These are phyloP conservation scores for Moricandia arvensis DNA, from an alignment of 345 rosid genomes.

Conservation along the genomic window DNA sequence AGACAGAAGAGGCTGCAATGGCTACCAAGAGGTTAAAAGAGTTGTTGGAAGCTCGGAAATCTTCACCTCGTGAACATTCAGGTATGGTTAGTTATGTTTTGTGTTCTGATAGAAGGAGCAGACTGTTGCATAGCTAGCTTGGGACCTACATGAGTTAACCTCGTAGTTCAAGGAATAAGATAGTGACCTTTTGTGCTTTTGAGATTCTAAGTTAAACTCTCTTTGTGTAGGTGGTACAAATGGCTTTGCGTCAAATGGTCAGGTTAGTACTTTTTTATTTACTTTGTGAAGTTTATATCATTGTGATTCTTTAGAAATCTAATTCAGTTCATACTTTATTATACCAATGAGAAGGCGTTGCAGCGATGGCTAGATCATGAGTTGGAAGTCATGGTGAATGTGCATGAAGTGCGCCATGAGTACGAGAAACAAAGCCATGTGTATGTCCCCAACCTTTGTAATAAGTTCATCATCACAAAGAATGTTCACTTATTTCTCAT, in stretches of 20 bases:
- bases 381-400: slow-evolving; percentile 98
- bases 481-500: background rate
- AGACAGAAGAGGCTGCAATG: slow-evolving; percentile 99
- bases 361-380: slow-evolving; percentile 97
- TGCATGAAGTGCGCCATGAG: slow-evolving; percentile 96
- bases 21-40: slow-evolving; percentile 97
- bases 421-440: slow-evolving; percentile 98
- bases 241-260: slow-evolving; percentile 78
- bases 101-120: no score
- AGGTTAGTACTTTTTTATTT: slow-evolving; percentile 45
- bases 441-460: slow-evolving; percentile 47
- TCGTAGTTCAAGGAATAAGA: no score
- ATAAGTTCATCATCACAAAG: background rate
- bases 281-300: slow-evolving; percentile 1
- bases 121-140: no score
- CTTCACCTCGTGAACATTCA: slow-evolving; percentile 70
- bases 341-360: slow-evolving; percentile 87
- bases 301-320: slow-evolving; percentile 6
- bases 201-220: no score
- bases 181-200: no score
- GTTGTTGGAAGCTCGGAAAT: slow-evolving; percentile 94
- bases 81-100: background rate
- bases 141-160: no score
- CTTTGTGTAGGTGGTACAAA: slow-evolving; percentile 57
- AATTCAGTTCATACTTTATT: slow-evolving; percentile 19